phyloP scores from a whole-genome alignment of 176 grass and related monocot genomes.

The Zoysia japonica region DNA sequence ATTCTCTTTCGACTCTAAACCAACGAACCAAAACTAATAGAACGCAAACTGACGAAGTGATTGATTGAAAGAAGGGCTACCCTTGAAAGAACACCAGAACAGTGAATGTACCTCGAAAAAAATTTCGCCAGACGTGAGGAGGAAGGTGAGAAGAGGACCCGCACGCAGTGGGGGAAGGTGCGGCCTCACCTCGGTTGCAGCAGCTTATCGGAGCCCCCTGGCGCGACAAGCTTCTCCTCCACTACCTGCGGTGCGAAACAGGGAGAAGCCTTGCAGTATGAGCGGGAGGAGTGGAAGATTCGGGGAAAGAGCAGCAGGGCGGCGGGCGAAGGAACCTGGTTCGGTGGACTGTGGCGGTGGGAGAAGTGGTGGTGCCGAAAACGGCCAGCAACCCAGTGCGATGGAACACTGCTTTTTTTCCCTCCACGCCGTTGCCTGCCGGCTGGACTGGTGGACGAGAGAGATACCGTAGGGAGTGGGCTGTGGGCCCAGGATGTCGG shows the following conservation, averaged over 20 bases:
- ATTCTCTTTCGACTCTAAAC: background rate
- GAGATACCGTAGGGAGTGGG: too few relatives aligned
- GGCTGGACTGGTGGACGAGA: too few relatives aligned
- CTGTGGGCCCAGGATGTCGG: too few relatives aligned
- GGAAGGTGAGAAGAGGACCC: slow-evolving; percentile 37
- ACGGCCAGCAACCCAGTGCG: too few relatives aligned
- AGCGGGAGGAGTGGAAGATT: too few relatives aligned
- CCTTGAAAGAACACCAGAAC: background rate
- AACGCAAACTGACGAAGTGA: background rate
- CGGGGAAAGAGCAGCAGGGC: too few relatives aligned
- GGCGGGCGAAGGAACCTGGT: too few relatives aligned
- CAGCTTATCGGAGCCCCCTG: background rate
- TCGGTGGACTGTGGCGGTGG: too few relatives aligned
- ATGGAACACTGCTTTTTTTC: too few relatives aligned
- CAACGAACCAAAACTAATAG: background rate
- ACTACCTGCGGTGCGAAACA: background rate
- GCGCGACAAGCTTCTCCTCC: background rate
- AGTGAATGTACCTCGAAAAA: slow-evolving; percentile 65
- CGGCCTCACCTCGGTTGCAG: slow-evolving; percentile 10
- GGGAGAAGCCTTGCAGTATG: background rate
- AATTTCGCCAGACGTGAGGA: slow-evolving; percentile 53
- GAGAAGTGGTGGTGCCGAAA: too few relatives aligned
- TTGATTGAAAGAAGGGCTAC: background rate
- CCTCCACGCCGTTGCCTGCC: too few relatives aligned
- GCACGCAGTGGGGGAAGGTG: slow-evolving; percentile 9